Percentiles rank a stretch among this genome's conserved stretches.
These are phyloP conservation scores for Asclepias syriaca DNA, from an alignment of 257 asterid genomes.

Conservation along the genomic window DNA sequence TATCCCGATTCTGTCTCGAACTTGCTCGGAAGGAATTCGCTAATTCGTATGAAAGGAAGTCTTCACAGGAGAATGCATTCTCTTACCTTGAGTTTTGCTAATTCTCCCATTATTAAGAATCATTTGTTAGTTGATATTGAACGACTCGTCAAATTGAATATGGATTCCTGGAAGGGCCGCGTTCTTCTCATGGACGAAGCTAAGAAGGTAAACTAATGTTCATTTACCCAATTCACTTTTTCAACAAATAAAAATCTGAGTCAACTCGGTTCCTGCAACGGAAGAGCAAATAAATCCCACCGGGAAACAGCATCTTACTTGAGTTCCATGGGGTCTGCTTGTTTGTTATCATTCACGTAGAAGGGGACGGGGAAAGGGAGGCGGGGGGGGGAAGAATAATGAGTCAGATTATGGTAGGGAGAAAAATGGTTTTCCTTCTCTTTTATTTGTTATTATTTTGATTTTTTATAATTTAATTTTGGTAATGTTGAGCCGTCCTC, in stretches of 20 bases:
- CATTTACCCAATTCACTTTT: neutral
- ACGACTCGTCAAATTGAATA: conserved; percentile 76
- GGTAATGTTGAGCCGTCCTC: no score
- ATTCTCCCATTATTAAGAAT: conserved; percentile 70
- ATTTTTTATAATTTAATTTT: no score
- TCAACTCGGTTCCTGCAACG: neutral
- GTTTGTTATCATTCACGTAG: conserved; percentile 49
- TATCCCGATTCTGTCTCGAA: conserved; percentile 89
- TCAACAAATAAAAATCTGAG: neutral
- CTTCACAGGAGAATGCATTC: conserved; percentile 90
- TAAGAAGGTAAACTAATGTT: conserved; percentile 57
- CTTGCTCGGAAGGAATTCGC: conserved; percentile 76
- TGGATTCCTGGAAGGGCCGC: conserved; percentile 81
- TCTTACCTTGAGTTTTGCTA: conserved; percentile 81
- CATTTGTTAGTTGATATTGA: conserved; percentile 75
- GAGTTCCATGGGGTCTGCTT: conserved; percentile 15
- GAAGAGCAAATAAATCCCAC: neutral
- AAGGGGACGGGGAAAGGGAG: conserved; percentile 10
- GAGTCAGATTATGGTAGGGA: conserved; percentile 25
- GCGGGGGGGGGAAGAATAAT: neutral
- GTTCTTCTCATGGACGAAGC: conserved; percentile 92
- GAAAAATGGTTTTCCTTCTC: neutral
- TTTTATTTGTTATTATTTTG: neutral
- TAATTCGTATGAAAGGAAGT: conserved; percentile 78
- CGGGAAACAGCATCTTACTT: neutral